Base-by-base conservation (phyloP, 2,329 filamentous ascomycete species). In the Lecanicillium sp. region DNA sequence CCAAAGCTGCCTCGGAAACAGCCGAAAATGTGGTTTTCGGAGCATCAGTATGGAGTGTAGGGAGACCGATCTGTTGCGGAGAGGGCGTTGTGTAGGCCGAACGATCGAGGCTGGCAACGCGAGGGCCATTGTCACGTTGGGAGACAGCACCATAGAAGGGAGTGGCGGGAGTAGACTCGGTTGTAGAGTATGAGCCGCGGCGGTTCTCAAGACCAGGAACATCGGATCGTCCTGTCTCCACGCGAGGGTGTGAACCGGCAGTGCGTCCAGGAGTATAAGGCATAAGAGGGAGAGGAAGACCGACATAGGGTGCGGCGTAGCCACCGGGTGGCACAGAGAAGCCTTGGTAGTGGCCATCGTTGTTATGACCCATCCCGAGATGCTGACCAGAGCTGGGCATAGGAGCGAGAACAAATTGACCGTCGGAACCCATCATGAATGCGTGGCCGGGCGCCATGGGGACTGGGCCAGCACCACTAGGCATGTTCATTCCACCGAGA, bases 31-130 rank as follows among this genome's bases (percentile, higher is more conserved):
- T 55, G 27, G 66, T 58, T 62, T 80, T 80, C 23, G 67, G 62
- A 14, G 63, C 60, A 14, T 70, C 65, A 40, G 66, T 58, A 20
- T 73, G 66, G 26, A 71, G 59, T 48, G 61, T 59, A 40, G 65
- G 53, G 50, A 72, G 61, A 21, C 70, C 68, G 49, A 80, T 62
- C 54, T 84, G 77, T 51, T 83, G 78, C 29, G 82, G 77, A n/a
- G 83, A 83, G 1, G 83, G 79, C 0, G 81, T 83, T 11, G 78
- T 83, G 60, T 83, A 86, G 27, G 79, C 73, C 10, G 82, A 83
- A 17, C 79, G 75, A 57, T 86, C 81, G 57, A 80, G 64, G 30
- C 63, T 73, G 35, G 78, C 75, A 53, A 84, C 74, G 21, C 79
- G 74, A 46, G 78, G 71, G 35, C 75, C 78, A 57, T 75, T 75